Evolutionary conservation across 83 land plant genomes (phyloP), one percentile per base, ranked within the genome.

Genomic region (Picea engelmannii): DNA sequence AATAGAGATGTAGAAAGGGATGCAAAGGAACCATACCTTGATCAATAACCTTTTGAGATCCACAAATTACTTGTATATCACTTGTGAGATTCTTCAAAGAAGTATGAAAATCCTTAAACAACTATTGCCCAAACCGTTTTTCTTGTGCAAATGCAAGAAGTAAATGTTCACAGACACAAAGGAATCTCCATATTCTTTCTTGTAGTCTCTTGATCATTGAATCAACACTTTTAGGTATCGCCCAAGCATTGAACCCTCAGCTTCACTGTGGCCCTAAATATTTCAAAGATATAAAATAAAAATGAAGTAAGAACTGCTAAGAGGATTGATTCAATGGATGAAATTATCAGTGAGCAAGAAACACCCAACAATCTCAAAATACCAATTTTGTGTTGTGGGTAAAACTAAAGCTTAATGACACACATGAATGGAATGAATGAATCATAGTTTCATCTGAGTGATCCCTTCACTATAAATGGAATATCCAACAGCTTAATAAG

Each of bases 161-260:
- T 35, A 35, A 35, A 35, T 35, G 38, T 35, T 35, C 38, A 35
- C 38, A 35, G 3, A 35, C 38, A 35, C 38, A 35, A 35, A 35
- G 38, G 38, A 89, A 66, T 98, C 98, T 5, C 97, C 95, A 83
- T 88, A 93, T 25, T 98, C 99, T 81, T 93, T 95, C 90, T 91
- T 98, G 82, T 81, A 86, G 44, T 89, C 94, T 80, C 96, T 90
- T 55, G 96, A 90, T 74, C 92, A 84, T 27, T 95, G 94, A 76
- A 98, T 80, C 62, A 96, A 81, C 12, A 88, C 87, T 88, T 96
- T 97, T 75, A 98, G 82, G 71, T 98, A 97, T 52, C 92, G 86
- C 25, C 99, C 99, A 71, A 98, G 83, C 98, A 96, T 98, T 62
- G 98, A 91, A 78, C 98, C 99, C 85, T 94, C 90, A 65, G 95